phyloP scores from a whole-genome alignment of 495 filamentous ascomycete species.

The Geopyxis carbonaria region DNA sequence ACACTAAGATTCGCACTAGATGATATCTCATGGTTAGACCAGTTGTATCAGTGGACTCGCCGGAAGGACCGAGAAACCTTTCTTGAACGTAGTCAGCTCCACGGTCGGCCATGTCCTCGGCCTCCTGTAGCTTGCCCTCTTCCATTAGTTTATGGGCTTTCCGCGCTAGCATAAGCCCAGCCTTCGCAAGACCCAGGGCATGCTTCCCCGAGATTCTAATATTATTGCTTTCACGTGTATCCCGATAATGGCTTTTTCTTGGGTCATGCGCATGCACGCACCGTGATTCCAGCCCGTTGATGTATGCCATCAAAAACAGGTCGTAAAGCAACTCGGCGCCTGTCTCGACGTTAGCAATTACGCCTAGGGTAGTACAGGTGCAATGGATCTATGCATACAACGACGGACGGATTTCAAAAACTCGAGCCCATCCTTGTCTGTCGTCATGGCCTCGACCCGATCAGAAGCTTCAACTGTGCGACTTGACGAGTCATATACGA shows the following conservation, averaged over 20 bases:
- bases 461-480: background rate
- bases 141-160: background rate
- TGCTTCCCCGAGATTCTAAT: background rate
- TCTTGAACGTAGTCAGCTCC: conserved; percentile 2
- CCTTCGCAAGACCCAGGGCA: background rate
- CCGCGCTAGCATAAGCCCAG: background rate
- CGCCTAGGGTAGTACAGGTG: background rate
- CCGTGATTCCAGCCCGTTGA: background rate
- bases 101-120: background rate
- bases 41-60: too few species aligned
- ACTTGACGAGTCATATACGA: background rate
- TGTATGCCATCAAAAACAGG: background rate
- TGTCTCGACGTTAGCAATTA: background rate
- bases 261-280: background rate
- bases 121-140: background rate
- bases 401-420: background rate
- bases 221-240: background rate
- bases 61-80: too few species aligned
- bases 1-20: too few species aligned
- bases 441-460: background rate
- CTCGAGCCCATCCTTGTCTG: background rate
- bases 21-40: too few species aligned
- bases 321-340: background rate
- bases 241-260: background rate
- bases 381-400: background rate